Conservation (phyloP, 306 rosid species). For the Vachellia pachyceras region DNA sequence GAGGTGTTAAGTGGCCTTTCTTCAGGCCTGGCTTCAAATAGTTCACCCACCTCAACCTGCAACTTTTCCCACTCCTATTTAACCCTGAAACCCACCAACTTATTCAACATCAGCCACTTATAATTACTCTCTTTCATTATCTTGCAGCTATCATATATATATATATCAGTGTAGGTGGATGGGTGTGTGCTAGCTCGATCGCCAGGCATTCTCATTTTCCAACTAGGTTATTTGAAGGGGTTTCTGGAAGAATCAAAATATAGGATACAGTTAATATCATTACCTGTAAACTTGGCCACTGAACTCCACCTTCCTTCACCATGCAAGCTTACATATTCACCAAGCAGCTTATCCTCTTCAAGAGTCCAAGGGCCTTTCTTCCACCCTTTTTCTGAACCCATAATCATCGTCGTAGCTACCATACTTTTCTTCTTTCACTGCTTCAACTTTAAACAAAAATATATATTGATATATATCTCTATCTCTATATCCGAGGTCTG, state of each 20-base stretch:
- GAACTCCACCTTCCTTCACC: slow-evolving; percentile 27
- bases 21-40: no score
- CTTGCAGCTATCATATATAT: no score
- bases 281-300: slow-evolving; percentile 25
- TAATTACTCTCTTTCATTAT: no score
- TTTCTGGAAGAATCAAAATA: neutral
- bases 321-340: slow-evolving; percentile 11
- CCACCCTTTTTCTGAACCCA: slow-evolving; percentile 55
- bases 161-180: no score
- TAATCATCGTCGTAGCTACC: slow-evolving; percentile 22
- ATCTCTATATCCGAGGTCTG: neutral
- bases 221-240: neutral
- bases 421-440: slow-evolving; percentile 30
- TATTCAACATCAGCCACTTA: no score
- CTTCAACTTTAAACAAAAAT: neutral
- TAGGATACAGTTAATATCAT: neutral
- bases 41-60: no score
- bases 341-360: slow-evolving; percentile 15
- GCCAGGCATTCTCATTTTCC: neutral
- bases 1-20: no score
- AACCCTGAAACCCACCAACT: no score
- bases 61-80: no score
- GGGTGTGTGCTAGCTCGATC: no score
- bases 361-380: slow-evolving; percentile 29
- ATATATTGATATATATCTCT: neutral